These are phyloP conservation scores for Xylona heveae DNA, from an alignment of 495 filamentous ascomycete species.

Conservation along the genomic window DNA sequence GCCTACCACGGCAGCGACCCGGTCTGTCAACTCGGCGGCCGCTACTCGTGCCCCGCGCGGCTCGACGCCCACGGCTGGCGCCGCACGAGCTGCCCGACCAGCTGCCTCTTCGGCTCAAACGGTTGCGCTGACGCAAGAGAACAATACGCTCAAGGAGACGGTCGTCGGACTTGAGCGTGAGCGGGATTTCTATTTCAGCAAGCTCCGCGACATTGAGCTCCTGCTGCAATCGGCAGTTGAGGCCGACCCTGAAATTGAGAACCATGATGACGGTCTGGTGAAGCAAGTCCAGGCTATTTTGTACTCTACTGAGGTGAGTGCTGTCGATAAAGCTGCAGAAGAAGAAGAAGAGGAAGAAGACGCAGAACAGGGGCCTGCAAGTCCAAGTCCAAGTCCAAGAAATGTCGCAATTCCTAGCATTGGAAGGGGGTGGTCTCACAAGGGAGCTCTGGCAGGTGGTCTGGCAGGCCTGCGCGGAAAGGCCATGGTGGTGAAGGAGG, in stretches of 20 bases:
- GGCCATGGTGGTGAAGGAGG: too few relatives aligned
- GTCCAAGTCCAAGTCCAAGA: too few relatives aligned
- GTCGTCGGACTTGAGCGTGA: slow-evolving; percentile 79
- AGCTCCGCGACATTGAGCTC: slow-evolving; percentile 89
- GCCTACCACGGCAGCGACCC: slow-evolving; percentile 23
- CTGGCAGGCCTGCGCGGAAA: too few relatives aligned
- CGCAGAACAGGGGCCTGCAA: too few relatives aligned
- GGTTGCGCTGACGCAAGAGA: slow-evolving; percentile 59
- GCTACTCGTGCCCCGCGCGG: slow-evolving; percentile 16
- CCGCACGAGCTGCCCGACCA: slow-evolving; percentile 13
- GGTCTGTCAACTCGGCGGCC: slow-evolving; percentile 21
- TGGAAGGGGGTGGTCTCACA: too few relatives aligned
- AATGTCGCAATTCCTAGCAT: too few relatives aligned
- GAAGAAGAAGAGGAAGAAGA: too few relatives aligned
- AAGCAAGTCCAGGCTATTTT: slow-evolving; percentile 91
- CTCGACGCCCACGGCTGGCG: slow-evolving; percentile 7
- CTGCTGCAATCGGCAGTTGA: slow-evolving; percentile 83
- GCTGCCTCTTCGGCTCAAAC: slow-evolving; percentile 33
- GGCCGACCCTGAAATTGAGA: slow-evolving; percentile 72
- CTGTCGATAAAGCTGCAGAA: neutral
- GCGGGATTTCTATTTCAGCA: slow-evolving; percentile 97
- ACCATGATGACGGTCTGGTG: slow-evolving; percentile 74
- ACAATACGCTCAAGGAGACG: slow-evolving; percentile 61
- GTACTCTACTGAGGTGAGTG: slow-evolving; percentile 77
- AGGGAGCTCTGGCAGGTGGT: too few relatives aligned